Base-by-base conservation (phyloP, 768 basidiomycete species). In the Amanita muscaria region DNA sequence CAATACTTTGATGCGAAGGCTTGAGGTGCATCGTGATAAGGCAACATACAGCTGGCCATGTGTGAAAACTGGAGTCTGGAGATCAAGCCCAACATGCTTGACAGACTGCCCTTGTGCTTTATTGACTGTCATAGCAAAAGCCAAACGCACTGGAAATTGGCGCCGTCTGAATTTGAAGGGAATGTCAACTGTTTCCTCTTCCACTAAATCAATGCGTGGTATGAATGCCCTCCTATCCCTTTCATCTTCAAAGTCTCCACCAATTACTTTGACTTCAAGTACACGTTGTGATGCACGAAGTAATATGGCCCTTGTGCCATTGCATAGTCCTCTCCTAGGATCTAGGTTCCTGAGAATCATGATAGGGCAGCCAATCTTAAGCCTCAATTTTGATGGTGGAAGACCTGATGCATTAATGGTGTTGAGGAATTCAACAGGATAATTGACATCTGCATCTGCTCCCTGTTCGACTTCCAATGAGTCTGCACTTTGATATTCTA, bases 41-140 rank as follows among this genome's bases (percentile, higher is more conserved):
- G 67, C 68, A 43, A 70, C 66, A 60, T 73, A 69, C 1, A 73
- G 57, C 48, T 71, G 66, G 0, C 69, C 69, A 65, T 73, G 73
- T 1, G 60, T 31, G 46, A 72, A 71, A 7, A 66, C 64, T 14
- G 59, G 52, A 16, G 42, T 50, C 0, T 54, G 50, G 0, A 70
- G 47, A 50, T 74, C 59, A 8, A 74, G 29, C 2, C 67, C 73
- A 42, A 70, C 65, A 55, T 53, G 22, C 36, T 60, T 50, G 5
- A 73, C 57, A 6, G 66, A 70, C 46, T 72, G 72, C 1, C 72
- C 71, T 56, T 74, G 68, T 2, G 68, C 46, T 45, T 68, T 69
- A 50, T 74, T 73, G 47, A 72, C 67, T 0, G 66, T 64, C 51
- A 70, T 61, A 1, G 64, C 60, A 60, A 72, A 74, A 9, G 66